These are phyloP conservation scores for Botrytis hyacinthi DNA, from an alignment of 2,329 filamentous ascomycete genomes.

Conservation along the genomic window DNA sequence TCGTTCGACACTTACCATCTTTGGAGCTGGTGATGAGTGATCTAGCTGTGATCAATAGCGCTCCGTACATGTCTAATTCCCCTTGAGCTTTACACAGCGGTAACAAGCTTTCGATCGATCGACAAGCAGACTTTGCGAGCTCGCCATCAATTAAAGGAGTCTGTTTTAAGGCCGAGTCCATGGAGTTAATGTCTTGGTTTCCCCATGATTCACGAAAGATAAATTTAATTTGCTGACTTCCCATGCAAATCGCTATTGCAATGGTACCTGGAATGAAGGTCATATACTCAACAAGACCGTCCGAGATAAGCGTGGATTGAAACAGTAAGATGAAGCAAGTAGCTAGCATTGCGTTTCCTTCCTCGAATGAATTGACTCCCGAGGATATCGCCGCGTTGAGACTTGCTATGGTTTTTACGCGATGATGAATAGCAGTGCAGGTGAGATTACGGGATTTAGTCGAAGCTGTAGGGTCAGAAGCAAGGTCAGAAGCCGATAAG, in stretches of 20 bases:
- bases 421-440: not conserved
- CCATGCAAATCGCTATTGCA: not conserved
- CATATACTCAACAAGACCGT: not conserved
- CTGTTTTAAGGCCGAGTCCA: no score
- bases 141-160: no score
- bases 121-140: no score
- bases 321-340: slow-evolving; percentile 11
- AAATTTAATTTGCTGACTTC: not conserved
- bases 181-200: no score
- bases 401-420: not conserved
- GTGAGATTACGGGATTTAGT: not conserved
- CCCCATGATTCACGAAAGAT: no score
- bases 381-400: not conserved
- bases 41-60: no score
- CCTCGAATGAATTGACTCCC: not conserved
- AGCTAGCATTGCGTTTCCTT: not conserved
- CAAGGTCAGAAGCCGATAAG: not conserved
- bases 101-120: no score
- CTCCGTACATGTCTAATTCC: no score
- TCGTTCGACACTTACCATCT: no score
- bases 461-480: not conserved
- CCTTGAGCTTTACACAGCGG: no score
- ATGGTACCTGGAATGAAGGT: not conserved
- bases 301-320: not conserved
- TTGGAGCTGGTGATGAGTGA: no score